A percentile compares a stretch with the other conserved stretches of the same genome.
Evolutionary conservation across 2,329 filamentous ascomycete genomes (phyloP).

Genomic region (Zalaria obscura): DNA sequence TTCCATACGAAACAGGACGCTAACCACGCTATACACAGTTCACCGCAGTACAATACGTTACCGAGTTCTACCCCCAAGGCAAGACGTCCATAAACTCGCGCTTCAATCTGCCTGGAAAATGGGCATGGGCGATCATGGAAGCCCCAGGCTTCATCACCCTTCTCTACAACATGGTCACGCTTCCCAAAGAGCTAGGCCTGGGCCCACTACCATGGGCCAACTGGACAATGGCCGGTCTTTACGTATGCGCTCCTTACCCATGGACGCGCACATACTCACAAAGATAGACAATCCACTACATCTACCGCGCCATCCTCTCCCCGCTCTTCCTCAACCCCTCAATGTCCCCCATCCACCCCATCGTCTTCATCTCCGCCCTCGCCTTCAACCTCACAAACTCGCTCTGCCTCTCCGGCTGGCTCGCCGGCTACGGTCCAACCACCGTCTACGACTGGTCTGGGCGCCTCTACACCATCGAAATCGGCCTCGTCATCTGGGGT

Average conservation of each 20-base stretch:
- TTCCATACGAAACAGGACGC: slow-evolving; percentile 1
- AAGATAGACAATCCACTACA: slow-evolving; percentile 62
- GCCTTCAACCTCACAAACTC: slow-evolving; percentile 73
- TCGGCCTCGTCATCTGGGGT: slow-evolving; percentile 63
- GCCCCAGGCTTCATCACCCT: slow-evolving; percentile 61
- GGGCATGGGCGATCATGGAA: slow-evolving; percentile 86
- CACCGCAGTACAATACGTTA: slow-evolving; percentile 58
- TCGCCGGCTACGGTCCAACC: slow-evolving; percentile 64
- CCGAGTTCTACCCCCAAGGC: slow-evolving; percentile 78
- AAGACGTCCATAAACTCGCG: slow-evolving; percentile 67
- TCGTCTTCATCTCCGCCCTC: slow-evolving; percentile 51
- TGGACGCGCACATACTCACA: slow-evolving; percentile 12
- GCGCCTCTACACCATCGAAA: slow-evolving; percentile 29
- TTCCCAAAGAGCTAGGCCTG: slow-evolving; percentile 46
- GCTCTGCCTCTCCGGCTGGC: slow-evolving; percentile 62
- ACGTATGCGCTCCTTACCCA: slow-evolving; percentile 27
- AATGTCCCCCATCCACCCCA: slow-evolving; percentile 76
- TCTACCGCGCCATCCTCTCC: slow-evolving; percentile 73
- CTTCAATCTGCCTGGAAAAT: slow-evolving; percentile 77
- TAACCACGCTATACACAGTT: slow-evolving; percentile 37
- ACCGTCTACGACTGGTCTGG: slow-evolving; percentile 40
- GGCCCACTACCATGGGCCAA: slow-evolving; percentile 59
- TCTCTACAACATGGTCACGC: slow-evolving; percentile 61
- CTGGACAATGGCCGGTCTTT: slow-evolving; percentile 58
- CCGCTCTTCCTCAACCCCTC: slow-evolving; percentile 70